Percentiles rank a stretch among this genome's conserved stretches.
Conservation (phyloP, 2,329 filamentous ascomycete genomes). For the Dactylonectria macrodidyma region DNA sequence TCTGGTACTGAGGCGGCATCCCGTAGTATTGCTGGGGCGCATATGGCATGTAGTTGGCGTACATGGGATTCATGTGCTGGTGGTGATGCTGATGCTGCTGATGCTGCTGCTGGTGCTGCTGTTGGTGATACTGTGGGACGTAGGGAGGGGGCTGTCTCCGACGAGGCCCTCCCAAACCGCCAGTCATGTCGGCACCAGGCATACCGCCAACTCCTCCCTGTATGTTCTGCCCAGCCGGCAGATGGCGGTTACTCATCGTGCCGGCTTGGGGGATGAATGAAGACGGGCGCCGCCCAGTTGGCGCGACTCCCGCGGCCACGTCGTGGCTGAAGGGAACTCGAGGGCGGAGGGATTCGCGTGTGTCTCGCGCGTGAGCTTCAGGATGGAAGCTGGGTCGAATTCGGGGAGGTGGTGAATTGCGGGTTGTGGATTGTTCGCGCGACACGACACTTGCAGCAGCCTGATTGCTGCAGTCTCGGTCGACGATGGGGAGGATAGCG, state of each 20-base stretch:
- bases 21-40: constrained; percentile 63
- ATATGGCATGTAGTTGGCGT: constrained; percentile 68
- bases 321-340: constrained; percentile 36
- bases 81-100: constrained; percentile 53
- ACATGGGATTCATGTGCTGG: constrained; percentile 63
- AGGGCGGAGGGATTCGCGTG: constrained; percentile 23
- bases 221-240: constrained; percentile 81
- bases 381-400: constrained; percentile 40
- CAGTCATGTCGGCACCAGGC: constrained; percentile 53
- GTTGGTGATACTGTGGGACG: constrained; percentile 55
- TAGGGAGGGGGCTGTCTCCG: constrained; percentile 57
- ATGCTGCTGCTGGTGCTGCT: constrained; percentile 54
- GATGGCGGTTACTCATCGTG: constrained; percentile 84
- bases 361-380: constrained; percentile 37
- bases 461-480: constrained; percentile 31
- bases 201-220: constrained; percentile 59
- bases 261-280: constrained; percentile 70
- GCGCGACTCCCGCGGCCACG: constrained; percentile 52
- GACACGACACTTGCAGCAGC: constrained; percentile 42
- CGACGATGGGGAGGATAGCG: constrained; percentile 30
- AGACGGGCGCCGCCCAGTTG: constrained; percentile 53
- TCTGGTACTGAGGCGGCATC: constrained; percentile 63
- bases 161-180: constrained; percentile 56
- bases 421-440: constrained; percentile 35
- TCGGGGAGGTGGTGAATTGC: constrained; percentile 19